phyloP scores from a whole-genome alignment of 768 basidiomycete species.

The Hydnomerulius pinastri region DNA sequence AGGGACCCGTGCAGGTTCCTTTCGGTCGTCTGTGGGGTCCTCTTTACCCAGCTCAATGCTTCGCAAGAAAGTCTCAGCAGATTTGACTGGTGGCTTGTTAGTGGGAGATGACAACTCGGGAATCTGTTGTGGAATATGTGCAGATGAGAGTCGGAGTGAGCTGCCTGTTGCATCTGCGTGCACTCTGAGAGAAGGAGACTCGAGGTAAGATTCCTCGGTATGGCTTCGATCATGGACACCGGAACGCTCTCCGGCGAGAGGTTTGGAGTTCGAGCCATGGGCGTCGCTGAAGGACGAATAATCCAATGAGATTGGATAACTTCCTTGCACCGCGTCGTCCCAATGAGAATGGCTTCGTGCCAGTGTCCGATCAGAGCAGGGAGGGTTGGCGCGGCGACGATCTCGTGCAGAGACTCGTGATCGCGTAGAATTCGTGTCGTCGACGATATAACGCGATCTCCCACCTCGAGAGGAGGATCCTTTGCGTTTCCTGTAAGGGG shows the following conservation, averaged over 20 bases:
- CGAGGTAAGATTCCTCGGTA: conserved; percentile 7
- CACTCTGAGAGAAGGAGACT: conserved; percentile 9
- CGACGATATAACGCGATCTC: conserved; percentile 10
- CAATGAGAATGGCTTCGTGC: not conserved
- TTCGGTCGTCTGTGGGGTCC: not conserved
- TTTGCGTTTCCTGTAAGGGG: conserved; percentile 23
- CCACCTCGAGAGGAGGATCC: conserved; percentile 9
- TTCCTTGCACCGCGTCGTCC: not conserved
- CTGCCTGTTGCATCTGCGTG: conserved; percentile 13
- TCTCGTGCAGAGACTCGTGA: conserved; percentile 1
- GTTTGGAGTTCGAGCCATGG: not conserved
- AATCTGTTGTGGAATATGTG: not conserved
- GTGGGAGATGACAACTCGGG: not conserved
- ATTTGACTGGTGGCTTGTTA: not conserved
- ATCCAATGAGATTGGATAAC: not conserved
- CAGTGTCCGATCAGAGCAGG: not conserved
- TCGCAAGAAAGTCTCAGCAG: conserved; percentile 27
- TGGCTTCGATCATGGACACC: conserved; percentile 5
- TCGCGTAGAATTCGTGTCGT: conserved; percentile 10
- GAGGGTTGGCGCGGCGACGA: not conserved
- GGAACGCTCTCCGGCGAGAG: conserved; percentile 5
- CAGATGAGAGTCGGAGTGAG: conserved; percentile 16
- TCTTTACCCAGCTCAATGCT: conserved; percentile 21
- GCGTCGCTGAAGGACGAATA: not conserved
- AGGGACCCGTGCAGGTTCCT: conserved; percentile 12